Evolutionary conservation across 2,329 filamentous ascomycete genomes (phyloP).

Genomic region (Aspergillus sp.): DNA sequence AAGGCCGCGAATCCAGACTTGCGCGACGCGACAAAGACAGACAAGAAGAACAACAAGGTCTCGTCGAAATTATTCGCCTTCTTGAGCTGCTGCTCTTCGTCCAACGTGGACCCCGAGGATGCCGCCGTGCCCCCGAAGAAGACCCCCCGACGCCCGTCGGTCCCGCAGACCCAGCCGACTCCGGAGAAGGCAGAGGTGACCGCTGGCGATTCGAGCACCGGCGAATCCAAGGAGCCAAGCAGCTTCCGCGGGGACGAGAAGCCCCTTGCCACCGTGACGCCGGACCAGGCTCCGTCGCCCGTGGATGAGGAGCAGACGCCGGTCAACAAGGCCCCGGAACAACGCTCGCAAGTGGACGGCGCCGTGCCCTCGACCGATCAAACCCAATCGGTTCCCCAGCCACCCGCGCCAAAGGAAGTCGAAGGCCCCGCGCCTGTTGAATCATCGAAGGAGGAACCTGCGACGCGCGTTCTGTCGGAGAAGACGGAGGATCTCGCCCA

Average conservation of each 20-base stretch:
- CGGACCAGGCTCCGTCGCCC: constrained; percentile 27
- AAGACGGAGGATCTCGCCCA: constrained; percentile 18
- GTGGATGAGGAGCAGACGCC: constrained; percentile 25
- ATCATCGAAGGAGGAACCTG: constrained; percentile 5
- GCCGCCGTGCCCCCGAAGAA: constrained; percentile 47
- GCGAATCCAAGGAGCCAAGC: constrained; percentile 39
- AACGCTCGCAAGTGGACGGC: constrained; percentile 40
- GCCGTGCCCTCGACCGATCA: constrained; percentile 17
- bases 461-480: constrained; percentile 18
- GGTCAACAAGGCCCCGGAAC: constrained; percentile 34
- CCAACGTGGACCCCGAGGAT: constrained; percentile 46
- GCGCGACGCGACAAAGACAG: constrained; percentile 33
- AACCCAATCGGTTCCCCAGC: constrained; percentile 13
- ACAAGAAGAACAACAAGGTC: constrained; percentile 43
- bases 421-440: constrained; percentile 11
- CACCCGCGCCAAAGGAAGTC: constrained; percentile 14
- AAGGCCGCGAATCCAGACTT: constrained; percentile 34
- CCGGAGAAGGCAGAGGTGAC: constrained; percentile 41
- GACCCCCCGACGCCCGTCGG: constrained; percentile 40
- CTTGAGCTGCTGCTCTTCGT: constrained; percentile 50
- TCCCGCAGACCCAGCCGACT: constrained; percentile 36
- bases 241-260: constrained; percentile 39
- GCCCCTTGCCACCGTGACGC: constrained; percentile 29
- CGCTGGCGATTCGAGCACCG: constrained; percentile 39
- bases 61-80: constrained; percentile 46